Base-by-base conservation (phyloP, 2,329 filamentous ascomycete species). In the Pleomassaria siparia region DNA sequence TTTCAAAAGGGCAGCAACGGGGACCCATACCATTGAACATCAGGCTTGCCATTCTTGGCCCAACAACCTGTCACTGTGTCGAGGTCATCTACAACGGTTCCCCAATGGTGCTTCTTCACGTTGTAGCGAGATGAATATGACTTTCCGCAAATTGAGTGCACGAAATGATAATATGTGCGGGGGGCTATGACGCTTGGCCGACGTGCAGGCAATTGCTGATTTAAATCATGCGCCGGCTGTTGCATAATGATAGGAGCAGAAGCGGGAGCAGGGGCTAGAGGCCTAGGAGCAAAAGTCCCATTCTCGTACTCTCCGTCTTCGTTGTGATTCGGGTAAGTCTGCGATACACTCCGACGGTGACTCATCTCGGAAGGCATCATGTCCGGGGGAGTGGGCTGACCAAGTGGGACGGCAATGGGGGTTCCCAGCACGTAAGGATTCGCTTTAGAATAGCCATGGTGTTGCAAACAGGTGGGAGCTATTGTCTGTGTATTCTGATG, bases 51-150 rank as follows among this genome's bases (percentile, higher is more conserved):
- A 40, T 66, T 44, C 33, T 63, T 67, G 26, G 51, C 54, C 66
- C 66, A 70, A 43, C 67, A 70, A 2, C 66, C 66, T 13, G 53
- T 66, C 13, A 42, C 60, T 1, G 64, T 66, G 7, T 53, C 39
- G 10, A 53, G 28, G 43, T 69, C 51, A 12, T 62, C 51, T 1
- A 43, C 26, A 18, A 58, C 62, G 6, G 42, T 49, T 13, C 65
- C 65, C 60, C 64, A 70, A 36, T 69, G 67, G 43, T 69, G 66
- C 29, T 67, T 67, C 47, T 63, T 69, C 15, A 68, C 64, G n/a
- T 43, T 56, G 1, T 47, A 54, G 7, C 58, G 54, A 9, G 46
- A 57, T 1, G 44, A 16, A 22, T 69, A 70, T 2, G 43, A 46
- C 37, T 56, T 64, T 3, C 65, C 65, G 29, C 66, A 70, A 9